Conservation (phyloP, 1,284 basidiomycete genomes). For the Gymnopus androsaceus region DNA sequence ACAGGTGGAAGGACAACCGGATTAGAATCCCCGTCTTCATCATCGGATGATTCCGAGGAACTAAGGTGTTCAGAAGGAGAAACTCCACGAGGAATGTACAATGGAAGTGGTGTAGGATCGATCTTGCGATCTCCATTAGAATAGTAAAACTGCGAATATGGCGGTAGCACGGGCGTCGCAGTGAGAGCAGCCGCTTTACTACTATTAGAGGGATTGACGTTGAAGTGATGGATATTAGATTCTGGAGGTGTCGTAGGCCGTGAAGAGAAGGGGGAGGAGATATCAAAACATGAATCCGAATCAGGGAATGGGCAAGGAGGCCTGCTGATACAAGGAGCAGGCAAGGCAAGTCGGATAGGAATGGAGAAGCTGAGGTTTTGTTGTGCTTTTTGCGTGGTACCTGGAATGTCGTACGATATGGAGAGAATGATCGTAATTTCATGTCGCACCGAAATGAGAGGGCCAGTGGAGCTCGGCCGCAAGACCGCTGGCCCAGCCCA, state of each 20-base stretch:
- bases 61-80: not conserved
- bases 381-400: slow-evolving; percentile 36
- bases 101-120: slow-evolving; percentile 69
- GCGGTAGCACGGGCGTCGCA: slow-evolving; percentile 50
- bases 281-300: not conserved
- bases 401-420: slow-evolving; percentile 55
- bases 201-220: too few species aligned
- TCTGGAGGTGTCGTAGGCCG: slow-evolving; percentile 12
- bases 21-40: not conserved
- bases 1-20: not conserved
- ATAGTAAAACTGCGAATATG: slow-evolving; percentile 77
- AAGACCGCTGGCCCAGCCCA: slow-evolving; percentile 49
- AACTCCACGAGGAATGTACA: slow-evolving; percentile 45
- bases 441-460: slow-evolving; percentile 62
- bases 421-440: slow-evolving; percentile 51
- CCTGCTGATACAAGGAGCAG: slow-evolving; percentile 32
- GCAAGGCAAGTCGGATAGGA: slow-evolving; percentile 54
- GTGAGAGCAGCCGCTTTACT: too few species aligned
- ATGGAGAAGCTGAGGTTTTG: slow-evolving; percentile 43
- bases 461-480: slow-evolving; percentile 48
- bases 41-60: not conserved
- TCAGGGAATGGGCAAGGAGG: not conserved
- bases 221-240: not conserved
- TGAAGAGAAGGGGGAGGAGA: not conserved
- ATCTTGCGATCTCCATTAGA: slow-evolving; percentile 70